Evolutionary conservation across 352 stramenopile species (phyloP), one percentile per base, ranked within the genome.

Genomic region (Pythium aristosporum): DNA sequence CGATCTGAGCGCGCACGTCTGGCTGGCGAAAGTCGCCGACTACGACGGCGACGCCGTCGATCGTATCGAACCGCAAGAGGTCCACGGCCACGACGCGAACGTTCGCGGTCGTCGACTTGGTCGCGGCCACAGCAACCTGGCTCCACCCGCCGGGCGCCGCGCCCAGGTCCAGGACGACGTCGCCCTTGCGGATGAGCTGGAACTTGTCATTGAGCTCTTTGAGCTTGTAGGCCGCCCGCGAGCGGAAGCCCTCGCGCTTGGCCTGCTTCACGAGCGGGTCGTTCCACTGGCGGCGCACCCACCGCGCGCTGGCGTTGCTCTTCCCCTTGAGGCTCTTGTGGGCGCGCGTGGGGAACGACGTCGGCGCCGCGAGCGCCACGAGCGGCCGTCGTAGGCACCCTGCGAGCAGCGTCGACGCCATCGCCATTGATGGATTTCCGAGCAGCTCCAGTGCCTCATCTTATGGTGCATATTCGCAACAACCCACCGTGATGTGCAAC

Each of bases 191-290:
- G 16, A 96, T 72, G 21, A 96, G 61, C 67, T 90, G 74, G 65
- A 82, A 75, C 57, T 89, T 91, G 69, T 87, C 74, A 61, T 96
- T 94, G 52, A 96, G 74, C 58, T 96, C 86, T 34, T 81, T 73
- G 49, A 96, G 73, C 58, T 96, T 96, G 60, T 94, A 77, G 15
- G 88, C 88, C 5, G 88, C 84, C 13, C 88, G 80, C 15, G 86
- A 94, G 23, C 88, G 83, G 20, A 93, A 75, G 12, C 84, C 87
- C 47, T 93, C 83, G 49, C 84, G 80, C 65, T 94, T 94, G 67
- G 86, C 83, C 67, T 93, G 81, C 53, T 94, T 92, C 28, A 96
- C 88, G 39, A 89, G 65, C 41, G 85, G 88, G 53, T 96, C 88
- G 63, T 71, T 89, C 80, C 83, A 92, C 70, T 96, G 88, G 11